Base-by-base conservation (phyloP, 495 filamentous ascomycete genomes). In the Tuber indicum region DNA sequence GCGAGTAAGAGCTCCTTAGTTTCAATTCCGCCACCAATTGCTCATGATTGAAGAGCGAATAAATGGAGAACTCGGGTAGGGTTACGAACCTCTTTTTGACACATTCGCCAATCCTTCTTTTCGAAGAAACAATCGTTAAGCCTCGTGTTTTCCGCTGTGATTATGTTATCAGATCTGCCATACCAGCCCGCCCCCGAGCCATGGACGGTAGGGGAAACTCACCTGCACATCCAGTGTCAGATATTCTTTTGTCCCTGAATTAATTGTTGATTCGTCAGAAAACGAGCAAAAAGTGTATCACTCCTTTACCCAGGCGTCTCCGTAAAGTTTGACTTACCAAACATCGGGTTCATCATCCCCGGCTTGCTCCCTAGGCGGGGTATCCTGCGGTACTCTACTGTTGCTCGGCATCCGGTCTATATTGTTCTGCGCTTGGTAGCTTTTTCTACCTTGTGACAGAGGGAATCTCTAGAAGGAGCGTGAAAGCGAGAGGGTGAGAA, bases 81-180 rank as follows among this genome's bases (percentile, higher is more conserved):
- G 52, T 43, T 23, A 77, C 93, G 87, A 85, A 96, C 96, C 90
- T 97, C 95, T 75, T 91, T 86, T 83, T 92, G 93, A 85, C 96
- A 99, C 75, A 87, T 86, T 81, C 96, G 88, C 96, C 96, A 99
- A 84, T 99, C 96, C 84, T 94, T 97, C 88, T 95, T 98, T 32
- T 94, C 92, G 84, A 89, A 97, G 84, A 94, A 98, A 85, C 96
- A 99, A 85, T 98, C 92, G 72, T 93, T 97, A 91, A 99, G 87
- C 81, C 90, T 97, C 44, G 88, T 86, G 84, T 98, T 97, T 83
- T 99, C 94, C 45, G 86, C 96, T 98, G 77, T 42, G 17, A 16
- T 71, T 32, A 62, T 62, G n/a, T 62, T 62, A 62, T 62, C n/a
- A 62, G n/a, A 32, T 23, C 52, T 62, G 12, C 52, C 23, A n/a